Percentiles rank a stretch among this genome's conserved stretches.
These are phyloP conservation scores for Grigorovia humatica DNA, from an alignment of 805 yeast species.

Conservation along the genomic window DNA sequence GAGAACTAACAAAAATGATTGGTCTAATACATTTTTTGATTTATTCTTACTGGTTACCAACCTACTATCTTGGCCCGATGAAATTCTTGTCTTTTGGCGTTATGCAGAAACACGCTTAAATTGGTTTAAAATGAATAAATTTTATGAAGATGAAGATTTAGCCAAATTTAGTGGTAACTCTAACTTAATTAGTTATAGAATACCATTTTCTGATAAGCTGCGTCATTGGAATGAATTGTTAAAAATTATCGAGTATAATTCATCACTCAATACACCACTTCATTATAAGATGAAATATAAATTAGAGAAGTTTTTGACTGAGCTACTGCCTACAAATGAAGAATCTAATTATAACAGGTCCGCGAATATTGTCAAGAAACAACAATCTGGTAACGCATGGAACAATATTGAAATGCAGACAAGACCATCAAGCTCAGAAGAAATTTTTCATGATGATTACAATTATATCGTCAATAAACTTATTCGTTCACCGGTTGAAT, in stretches of 20 bases:
- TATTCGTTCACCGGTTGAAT: constrained; percentile 16
- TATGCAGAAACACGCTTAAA: constrained; percentile 22
- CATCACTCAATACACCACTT: constrained; percentile 16
- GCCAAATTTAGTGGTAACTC: constrained; percentile 12
- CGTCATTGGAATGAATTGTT: constrained; percentile 25
- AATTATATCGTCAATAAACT: constrained; percentile 12
- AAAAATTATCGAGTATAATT: constrained; percentile 11
- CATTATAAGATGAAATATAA: constrained; percentile 19
- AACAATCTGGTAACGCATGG: constrained; percentile 16
- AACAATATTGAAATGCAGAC: constrained; percentile 4
- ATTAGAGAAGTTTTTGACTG: constrained; percentile 18
- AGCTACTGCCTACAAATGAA: constrained; percentile 19
- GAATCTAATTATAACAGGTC: constrained; percentile 25
- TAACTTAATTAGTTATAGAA: constrained; percentile 22
- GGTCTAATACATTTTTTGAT: constrained; percentile 20
- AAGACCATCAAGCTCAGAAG: constrained; percentile 8
- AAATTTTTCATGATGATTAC: constrained; percentile 16
- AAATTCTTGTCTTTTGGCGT: constrained; percentile 20
- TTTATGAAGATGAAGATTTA: constrained; percentile 4
- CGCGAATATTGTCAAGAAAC: constrained; percentile 10
- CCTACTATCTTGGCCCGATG: constrained; percentile 19
- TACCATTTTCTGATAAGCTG: constrained; percentile 22
- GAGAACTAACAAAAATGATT: constrained; percentile 9
- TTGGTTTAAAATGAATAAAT: constrained; percentile 21
- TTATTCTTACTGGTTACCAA: constrained; percentile 14